These are phyloP conservation scores for Elongisporangium undulatum DNA, from an alignment of 352 stramenopile species.

Conservation along the genomic window DNA sequence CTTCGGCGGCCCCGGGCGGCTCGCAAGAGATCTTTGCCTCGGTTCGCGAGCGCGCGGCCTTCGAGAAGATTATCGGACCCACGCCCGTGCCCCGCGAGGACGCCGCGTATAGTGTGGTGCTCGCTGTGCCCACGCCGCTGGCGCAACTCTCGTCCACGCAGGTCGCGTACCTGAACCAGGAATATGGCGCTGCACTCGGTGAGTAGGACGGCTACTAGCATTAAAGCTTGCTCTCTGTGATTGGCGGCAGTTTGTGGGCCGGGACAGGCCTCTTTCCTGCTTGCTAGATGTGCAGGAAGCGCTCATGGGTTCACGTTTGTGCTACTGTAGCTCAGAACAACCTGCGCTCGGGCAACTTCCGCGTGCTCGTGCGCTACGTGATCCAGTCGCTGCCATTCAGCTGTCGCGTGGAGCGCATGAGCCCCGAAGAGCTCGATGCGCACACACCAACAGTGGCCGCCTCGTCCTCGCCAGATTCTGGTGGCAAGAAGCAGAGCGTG, in stretches of 20 bases:
- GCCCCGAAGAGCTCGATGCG: slow-evolving; percentile 33
- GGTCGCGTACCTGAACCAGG: slow-evolving; percentile 49
- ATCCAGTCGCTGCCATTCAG: slow-evolving; percentile 51
- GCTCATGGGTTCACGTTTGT: slow-evolving; percentile 1
- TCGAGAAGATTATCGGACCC: slow-evolving; percentile 72
- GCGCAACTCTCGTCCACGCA: slow-evolving; percentile 49
- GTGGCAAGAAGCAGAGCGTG: slow-evolving; percentile 28
- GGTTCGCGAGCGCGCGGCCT: slow-evolving; percentile 40
- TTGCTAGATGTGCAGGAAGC: background rate
- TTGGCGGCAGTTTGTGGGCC: background rate
- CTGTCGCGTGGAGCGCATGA: slow-evolving; percentile 56
- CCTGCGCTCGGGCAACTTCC: slow-evolving; percentile 68
- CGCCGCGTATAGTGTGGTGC: slow-evolving; percentile 41
- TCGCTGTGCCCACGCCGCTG: slow-evolving; percentile 32
- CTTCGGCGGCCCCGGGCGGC: slow-evolving; percentile 11
- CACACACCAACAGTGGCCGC: slow-evolving; percentile 18
- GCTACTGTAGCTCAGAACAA: slow-evolving; percentile 50
- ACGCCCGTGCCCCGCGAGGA: slow-evolving; percentile 44
- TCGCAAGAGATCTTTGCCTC: slow-evolving; percentile 41
- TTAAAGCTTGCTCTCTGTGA: background rate
- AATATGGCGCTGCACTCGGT: slow-evolving; percentile 66
- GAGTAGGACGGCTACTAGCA: slow-evolving; percentile 5
- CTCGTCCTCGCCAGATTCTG: slow-evolving; percentile 7
- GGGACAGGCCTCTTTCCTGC: background rate
- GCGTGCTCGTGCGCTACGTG: slow-evolving; percentile 57